Base-by-base conservation (phyloP, 257 asterid species). In the Solanum rostratum region DNA sequence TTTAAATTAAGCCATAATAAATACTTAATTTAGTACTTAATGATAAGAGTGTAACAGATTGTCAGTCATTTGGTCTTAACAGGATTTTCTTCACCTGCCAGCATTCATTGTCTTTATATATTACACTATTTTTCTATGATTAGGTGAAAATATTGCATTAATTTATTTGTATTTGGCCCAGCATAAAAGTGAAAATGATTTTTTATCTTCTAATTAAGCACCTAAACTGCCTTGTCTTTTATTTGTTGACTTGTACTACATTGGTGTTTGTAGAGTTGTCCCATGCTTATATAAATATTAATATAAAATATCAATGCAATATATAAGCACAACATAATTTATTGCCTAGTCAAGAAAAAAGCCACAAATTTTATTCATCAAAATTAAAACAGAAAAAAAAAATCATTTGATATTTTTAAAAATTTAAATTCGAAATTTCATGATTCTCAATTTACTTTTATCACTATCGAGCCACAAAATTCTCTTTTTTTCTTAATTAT, bases 141-240 rank as follows among this genome's bases (percentile, higher is more conserved):
- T 78, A 50, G 82, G 82, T 78, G 65, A 78, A 78, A 78, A 10
- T 50, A 78, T 65, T 50, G 24, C 82, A 50, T 78, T 49, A 27
- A 76, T 15, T 73, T 78, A 27, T 78, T 78, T 78, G 46, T 78
- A 27, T 78, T 78, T 78, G 46, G 29, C 46, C 63, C 82, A 78
- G 16, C 29, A 78, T 29, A 49, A 27, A 29, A 50, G 63, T 78
- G 82, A 78, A 78, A 78, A 50, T 78, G 82, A 78, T 50, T 12
- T 78, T 16, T 78, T 78, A 78, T 63, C 46, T 52, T 78, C 45
- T 29, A n/a, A 50, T 78, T 50, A 78, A 27, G 22, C 46, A 78
- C 82, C 82, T 50, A 78, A 78, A 78, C 29, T 78, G 41, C 10
- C 22, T 78, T 78, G 82, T 50, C 82, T 78, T 78, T 78, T 78